Percentiles rank a stretch among this genome's conserved stretches.
Evolutionary conservation across 176 grass and related monocot species (phyloP).

Genomic region (Carex kokanica): DNA sequence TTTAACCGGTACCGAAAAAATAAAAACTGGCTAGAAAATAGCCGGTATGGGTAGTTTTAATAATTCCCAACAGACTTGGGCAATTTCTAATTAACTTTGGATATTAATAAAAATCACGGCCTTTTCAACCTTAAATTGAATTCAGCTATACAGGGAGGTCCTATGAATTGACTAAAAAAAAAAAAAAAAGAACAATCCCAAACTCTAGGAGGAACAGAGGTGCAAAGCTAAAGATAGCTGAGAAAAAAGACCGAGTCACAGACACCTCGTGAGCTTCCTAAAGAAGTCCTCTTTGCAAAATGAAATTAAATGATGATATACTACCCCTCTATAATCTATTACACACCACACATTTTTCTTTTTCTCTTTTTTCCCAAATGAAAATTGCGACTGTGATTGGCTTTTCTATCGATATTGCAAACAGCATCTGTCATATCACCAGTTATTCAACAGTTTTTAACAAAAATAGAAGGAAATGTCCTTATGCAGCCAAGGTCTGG

Average conservation of each 20-base stretch:
- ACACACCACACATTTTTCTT: neutral
- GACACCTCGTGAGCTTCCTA: neutral
- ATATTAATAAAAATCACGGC: too few species aligned
- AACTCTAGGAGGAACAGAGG: neutral
- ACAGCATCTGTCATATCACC: neutral
- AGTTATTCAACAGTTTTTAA: neutral
- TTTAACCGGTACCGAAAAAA: too few species aligned
- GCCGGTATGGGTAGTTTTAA: too few species aligned
- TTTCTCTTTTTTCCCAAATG: neutral
- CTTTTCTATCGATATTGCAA: neutral
- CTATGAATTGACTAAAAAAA: neutral
- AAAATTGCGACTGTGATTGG: neutral
- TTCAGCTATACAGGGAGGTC: neutral
- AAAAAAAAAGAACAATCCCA: neutral
- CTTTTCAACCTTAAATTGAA: neutral
- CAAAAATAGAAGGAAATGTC: neutral
- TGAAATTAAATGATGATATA: constrained; percentile 15
- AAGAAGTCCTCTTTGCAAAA: neutral
- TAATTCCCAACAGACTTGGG: too few species aligned
- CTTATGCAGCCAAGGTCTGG: too few species aligned
- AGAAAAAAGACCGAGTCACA: constrained; percentile 18
- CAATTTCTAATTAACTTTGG: too few species aligned
- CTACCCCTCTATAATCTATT: constrained; percentile 3
- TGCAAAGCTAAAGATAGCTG: neutral
- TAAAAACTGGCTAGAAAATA: too few species aligned